A percentile compares a stretch with the other conserved stretches of the same genome.
Conservation (phyloP, 306 rosid genomes). For the Prunus campanulata region DNA sequence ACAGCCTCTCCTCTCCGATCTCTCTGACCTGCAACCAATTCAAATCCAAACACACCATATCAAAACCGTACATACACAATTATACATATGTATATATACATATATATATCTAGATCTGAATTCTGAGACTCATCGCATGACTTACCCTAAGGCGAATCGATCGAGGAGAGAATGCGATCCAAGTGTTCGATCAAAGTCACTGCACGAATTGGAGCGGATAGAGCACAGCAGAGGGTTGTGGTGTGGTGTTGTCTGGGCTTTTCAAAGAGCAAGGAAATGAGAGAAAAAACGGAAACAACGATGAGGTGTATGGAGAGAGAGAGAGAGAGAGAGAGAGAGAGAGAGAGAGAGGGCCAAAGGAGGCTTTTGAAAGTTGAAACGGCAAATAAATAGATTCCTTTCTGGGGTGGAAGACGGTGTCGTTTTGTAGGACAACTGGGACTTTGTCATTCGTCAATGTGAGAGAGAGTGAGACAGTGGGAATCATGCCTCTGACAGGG, state of each 20-base stretch:
- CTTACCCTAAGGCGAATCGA: conserved; percentile 48
- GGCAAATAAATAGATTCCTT: conserved; percentile 31
- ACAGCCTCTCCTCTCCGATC: conserved; percentile 47
- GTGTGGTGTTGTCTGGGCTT: neutral
- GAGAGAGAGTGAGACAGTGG: conserved; percentile 8
- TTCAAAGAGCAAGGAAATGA: conserved; percentile 29
- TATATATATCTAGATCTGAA: conserved; percentile 17
- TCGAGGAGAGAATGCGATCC: conserved; percentile 21
- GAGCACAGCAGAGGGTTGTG: neutral
- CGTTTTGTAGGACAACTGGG: conserved; percentile 24
- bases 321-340: conserved; percentile 8
- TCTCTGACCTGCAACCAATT: conserved; percentile 43
- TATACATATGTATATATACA: neutral
- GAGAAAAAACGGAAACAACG: conserved; percentile 27
- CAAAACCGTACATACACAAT: neutral
- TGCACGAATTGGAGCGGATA: neutral
- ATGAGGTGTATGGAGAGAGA: conserved; percentile 14
- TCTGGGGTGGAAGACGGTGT: conserved; percentile 23
- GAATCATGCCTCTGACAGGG: neutral
- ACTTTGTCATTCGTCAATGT: conserved; percentile 16
- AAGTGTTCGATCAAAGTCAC: neutral
- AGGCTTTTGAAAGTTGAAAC: conserved; percentile 17
- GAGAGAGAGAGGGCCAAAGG: neutral
- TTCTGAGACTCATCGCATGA: neutral
- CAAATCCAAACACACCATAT: neutral